phyloP scores from a whole-genome alignment of 164 flowering plant species.

The Vitis cinerea region DNA sequence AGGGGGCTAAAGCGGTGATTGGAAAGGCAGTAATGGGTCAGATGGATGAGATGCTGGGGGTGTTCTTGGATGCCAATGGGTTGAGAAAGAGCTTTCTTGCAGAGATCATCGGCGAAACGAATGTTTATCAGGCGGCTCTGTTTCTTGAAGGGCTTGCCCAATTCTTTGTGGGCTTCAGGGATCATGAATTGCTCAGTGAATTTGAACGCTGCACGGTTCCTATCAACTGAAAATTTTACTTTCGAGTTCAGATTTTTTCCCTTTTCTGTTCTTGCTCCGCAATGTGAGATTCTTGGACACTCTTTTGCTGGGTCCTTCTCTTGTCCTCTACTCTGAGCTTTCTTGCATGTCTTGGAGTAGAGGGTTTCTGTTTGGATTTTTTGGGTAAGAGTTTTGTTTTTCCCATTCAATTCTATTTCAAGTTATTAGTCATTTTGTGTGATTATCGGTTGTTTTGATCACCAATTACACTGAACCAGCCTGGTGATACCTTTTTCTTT shows the following conservation, averaged over 20 bases:
- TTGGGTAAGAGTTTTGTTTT: too few species aligned
- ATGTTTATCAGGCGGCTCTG: constrained; percentile 61
- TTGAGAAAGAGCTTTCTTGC: constrained; percentile 51
- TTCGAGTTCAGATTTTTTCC: not conserved
- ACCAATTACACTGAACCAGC: too few species aligned
- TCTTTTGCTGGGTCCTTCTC: too few species aligned
- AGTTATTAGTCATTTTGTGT: too few species aligned
- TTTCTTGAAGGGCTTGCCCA: constrained; percentile 67
- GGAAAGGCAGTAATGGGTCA: constrained; percentile 33
- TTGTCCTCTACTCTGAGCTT: too few species aligned
- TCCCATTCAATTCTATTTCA: too few species aligned
- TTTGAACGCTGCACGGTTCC: constrained; percentile 32
- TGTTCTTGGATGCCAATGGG: constrained; percentile 65
- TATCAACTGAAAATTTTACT: not conserved
- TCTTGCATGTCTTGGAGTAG: too few species aligned
- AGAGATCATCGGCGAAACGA: constrained; percentile 54
- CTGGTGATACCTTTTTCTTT: too few species aligned
- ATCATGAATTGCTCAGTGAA: constrained; percentile 30
- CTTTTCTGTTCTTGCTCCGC: not conserved
- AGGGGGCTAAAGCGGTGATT: constrained; percentile 13
- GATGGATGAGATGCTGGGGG: constrained; percentile 48
- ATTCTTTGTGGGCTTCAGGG: constrained; percentile 65
- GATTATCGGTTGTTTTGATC: too few species aligned
- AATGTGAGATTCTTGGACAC: constrained; percentile 4
- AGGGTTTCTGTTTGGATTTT: too few species aligned